Evolutionary conservation across 140 eudicot genomes (phyloP).

Genomic region (Ambrosia hybrid): DNA sequence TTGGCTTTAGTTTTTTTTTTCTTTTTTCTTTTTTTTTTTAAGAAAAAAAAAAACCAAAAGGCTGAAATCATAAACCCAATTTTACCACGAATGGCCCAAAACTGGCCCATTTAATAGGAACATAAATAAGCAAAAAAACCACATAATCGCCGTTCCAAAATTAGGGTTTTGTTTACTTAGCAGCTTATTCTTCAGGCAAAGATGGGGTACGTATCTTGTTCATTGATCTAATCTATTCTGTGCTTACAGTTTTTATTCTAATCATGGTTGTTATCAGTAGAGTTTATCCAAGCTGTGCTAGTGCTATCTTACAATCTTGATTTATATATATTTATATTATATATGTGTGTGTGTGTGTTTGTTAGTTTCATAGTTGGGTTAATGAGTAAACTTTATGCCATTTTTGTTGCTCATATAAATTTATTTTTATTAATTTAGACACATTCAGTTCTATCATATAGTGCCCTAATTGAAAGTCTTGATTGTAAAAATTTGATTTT

Average conservation of each 20-base stretch:
- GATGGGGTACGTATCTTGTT: constrained; percentile 40
- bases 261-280: background rate
- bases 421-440: too few species aligned
- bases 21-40: too few species aligned
- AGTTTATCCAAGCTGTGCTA: background rate
- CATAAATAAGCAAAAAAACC: constrained; percentile 2
- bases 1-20: too few species aligned
- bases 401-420: too few species aligned
- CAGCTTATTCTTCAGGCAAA: constrained; percentile 28
- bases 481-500: too few species aligned
- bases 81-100: too few species aligned
- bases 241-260: too few species aligned
- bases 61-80: too few species aligned
- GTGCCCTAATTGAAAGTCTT: background rate
- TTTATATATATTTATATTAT: background rate
- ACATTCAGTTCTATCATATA: too few species aligned
- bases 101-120: background rate
- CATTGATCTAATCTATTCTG: constrained; percentile 3
- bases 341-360: background rate
- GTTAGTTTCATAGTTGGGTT: background rate
- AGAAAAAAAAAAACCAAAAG: too few species aligned
- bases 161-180: constrained; percentile 35
- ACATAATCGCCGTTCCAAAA: constrained; percentile 13
- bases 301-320: background rate
- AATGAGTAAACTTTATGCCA: background rate